Evolutionary conservation across 345 rosid species (phyloP).

Genomic region (Populus ilicifolia): DNA sequence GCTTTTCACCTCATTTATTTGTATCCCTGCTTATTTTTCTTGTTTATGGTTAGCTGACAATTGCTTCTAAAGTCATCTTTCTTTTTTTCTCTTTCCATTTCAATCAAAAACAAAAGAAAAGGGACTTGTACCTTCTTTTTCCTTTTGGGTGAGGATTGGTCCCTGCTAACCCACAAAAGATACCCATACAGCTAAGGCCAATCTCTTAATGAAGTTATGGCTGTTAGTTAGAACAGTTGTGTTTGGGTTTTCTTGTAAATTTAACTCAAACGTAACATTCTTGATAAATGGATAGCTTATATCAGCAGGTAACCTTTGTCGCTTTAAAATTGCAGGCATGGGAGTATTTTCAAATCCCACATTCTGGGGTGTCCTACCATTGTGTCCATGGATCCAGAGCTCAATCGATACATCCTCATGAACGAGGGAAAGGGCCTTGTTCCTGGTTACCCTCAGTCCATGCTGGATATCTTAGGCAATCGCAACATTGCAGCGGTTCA

Average conservation of each 20-base stretch:
- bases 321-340: constrained; percentile 41
- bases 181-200: constrained; percentile 10
- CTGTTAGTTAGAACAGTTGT: constrained; percentile 7
- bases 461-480: constrained; percentile 71
- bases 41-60: constrained; percentile 3
- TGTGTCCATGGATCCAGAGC: constrained; percentile 72
- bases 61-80: constrained; percentile 3
- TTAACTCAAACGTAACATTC: background rate
- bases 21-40: background rate
- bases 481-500: constrained; percentile 78
- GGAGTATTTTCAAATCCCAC: constrained; percentile 78
- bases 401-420: constrained; percentile 73
- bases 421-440: constrained; percentile 80
- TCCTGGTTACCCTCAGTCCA: constrained; percentile 90
- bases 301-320: background rate
- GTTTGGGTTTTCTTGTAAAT: constrained; percentile 30
- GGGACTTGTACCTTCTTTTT: background rate
- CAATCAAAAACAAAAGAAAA: background rate
- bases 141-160: constrained; percentile 19
- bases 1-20: background rate
- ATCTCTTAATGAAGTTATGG: constrained; percentile 1
- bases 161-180: constrained; percentile 15
- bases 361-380: constrained; percentile 77
- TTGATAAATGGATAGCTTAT: background rate
- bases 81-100: background rate